phyloP scores from a whole-genome alignment of 2,329 filamentous ascomycete genomes.

The Neurospora sp. region DNA sequence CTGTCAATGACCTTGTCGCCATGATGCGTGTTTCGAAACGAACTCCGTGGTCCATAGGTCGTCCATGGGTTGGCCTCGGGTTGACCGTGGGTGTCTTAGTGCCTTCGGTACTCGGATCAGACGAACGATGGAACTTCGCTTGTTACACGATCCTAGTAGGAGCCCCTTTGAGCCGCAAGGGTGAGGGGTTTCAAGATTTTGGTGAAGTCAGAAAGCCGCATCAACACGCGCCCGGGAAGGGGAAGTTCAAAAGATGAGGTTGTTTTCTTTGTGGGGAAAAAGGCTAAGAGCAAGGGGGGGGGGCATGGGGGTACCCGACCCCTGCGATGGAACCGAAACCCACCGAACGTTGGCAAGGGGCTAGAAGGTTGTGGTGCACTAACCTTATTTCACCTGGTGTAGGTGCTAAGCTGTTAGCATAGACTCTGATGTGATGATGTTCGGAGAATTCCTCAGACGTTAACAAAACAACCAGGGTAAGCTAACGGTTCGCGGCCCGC shows the following conservation, averaged over 20 bases:
- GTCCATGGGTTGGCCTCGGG: not conserved
- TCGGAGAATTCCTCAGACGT: slow-evolving; percentile 17
- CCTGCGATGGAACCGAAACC: not conserved
- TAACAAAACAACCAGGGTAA: not conserved
- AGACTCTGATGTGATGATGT: not conserved
- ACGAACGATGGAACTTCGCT: slow-evolving; percentile 22
- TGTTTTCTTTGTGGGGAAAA: not conserved
- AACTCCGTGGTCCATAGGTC: not conserved
- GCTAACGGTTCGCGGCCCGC: not conserved
- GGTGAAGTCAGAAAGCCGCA: not conserved
- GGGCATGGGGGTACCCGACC: not conserved
- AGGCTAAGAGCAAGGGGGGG: not conserved
- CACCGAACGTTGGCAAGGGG: not conserved
- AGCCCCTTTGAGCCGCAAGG: slow-evolving; percentile 16
- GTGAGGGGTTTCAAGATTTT: not conserved
- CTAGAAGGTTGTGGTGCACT: not conserved
- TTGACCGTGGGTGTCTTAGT: not conserved
- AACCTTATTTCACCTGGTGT: not conserved
- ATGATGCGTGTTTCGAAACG: not conserved
- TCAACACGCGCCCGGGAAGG: not conserved
- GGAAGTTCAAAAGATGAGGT: not conserved
- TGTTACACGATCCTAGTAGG: slow-evolving; percentile 15
- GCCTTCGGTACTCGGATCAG: slow-evolving; percentile 19
- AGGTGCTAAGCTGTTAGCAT: not conserved
- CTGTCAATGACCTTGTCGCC: not conserved